Percentiles rank a stretch among this genome's conserved stretches.
phyloP scores from a whole-genome alignment of 208 protist species.

The Sergeia podlipaevii region DNA sequence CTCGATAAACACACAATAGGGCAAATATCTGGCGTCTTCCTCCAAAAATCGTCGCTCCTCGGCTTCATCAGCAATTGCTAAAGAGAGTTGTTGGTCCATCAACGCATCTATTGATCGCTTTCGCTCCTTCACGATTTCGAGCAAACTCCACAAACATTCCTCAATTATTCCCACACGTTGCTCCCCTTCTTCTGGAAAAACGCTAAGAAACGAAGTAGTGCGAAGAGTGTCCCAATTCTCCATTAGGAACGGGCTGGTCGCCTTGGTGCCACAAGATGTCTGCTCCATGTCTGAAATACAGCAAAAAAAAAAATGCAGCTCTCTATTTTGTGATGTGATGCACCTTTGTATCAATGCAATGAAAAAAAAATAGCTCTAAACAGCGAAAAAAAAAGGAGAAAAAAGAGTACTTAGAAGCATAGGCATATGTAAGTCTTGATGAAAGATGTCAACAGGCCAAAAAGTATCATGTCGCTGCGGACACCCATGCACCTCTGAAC shows the following conservation, averaged over 20 bases:
- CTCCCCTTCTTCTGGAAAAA: conserved; percentile 18
- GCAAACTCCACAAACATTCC: conserved; percentile 32
- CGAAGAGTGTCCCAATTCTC: conserved; percentile 28
- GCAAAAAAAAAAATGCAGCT: neutral
- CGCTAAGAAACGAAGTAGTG: conserved; percentile 14
- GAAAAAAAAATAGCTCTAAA: conserved; percentile 3
- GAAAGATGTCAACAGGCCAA: too few relatives aligned
- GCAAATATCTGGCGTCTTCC: conserved; percentile 26
- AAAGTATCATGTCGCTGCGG: too few relatives aligned
- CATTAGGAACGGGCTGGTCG: conserved; percentile 4
- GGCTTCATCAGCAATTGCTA: conserved; percentile 30
- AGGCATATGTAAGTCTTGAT: too few relatives aligned
- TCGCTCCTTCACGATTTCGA: conserved; percentile 10
- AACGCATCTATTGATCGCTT: conserved; percentile 9
- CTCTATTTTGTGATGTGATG: conserved; percentile 2
- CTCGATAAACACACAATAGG: conserved; percentile 20
- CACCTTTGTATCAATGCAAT: neutral
- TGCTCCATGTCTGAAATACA: neutral
- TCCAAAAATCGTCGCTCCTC: conserved; percentile 56
- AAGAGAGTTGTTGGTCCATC: neutral
- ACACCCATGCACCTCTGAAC: too few relatives aligned
- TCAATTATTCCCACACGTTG: conserved; percentile 36
- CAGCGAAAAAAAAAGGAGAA: conserved; percentile 4
- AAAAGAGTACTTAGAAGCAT: too few relatives aligned
- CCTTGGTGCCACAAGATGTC: neutral